Evolutionary conservation across 1,284 basidiomycete species (phyloP), one percentile per base, ranked within the genome.

Genomic region (Stereum hirsutum): DNA sequence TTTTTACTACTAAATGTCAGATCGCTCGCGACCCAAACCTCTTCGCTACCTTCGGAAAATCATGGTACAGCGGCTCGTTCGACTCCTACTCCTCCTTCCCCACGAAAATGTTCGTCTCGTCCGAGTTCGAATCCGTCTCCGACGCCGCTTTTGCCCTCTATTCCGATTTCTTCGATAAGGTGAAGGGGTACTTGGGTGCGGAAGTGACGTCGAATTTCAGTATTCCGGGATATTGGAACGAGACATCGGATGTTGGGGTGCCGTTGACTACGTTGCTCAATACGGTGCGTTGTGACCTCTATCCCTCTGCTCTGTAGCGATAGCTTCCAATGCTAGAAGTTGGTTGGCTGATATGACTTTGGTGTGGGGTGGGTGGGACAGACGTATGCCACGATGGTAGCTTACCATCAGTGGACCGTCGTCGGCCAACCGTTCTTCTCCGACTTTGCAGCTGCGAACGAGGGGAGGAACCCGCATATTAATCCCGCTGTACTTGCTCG

Each of bases 381-480:
- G 15, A 62, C 60, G 0, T 67, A 65, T 47, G 52, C 60, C 15
- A 57, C 55, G 35, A 46, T 68, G 17, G 64, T 68, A 46, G 53
- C 56, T 20, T 58, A 60, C 38, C 57, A 65, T 49, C 65, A 68
- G 50, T 64, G 57, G 48, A 54, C 51, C 11, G 54, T 62, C 17
- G 53, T 68, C 39, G 65, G 60, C 3, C 53, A 57, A 28, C 62
- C 59, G 5, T 68, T 66, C 57, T 61, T 64, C 47, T 52, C 52
- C 5, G 64, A 63, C 46, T 68, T 60, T 48, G 56, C 57, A 7
- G 58, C 57, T 0, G 56, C 54, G 26, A 56, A 66, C 47, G 58
- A 54, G n/a, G 66, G 65, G 2, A 57, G 58, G 2, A 55, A 50
- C 37, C 66, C 66, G 0, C 65, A 66, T 50, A 58, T 68, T 44